Conservation (phyloP, 2,329 filamentous ascomycete species). For the Akanthomyces uredinophilus region DNA sequence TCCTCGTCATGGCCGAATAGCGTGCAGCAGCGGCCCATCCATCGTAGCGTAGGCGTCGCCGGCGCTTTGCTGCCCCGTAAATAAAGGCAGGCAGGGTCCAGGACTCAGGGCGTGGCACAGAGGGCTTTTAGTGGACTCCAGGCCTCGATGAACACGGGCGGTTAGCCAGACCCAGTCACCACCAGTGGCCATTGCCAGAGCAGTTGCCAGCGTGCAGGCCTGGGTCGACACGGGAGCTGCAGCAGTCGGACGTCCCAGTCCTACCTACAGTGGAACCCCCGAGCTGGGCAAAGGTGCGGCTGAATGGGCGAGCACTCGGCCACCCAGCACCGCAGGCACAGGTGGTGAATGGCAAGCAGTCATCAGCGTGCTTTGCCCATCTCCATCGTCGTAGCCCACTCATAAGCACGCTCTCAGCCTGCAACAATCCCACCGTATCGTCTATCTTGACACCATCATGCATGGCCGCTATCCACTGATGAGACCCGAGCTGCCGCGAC, state of each 20-base stretch:
- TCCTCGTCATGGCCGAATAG: too few species aligned
- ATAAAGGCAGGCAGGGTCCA: too few species aligned
- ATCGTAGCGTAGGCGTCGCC: too few species aligned
- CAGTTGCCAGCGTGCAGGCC: neutral
- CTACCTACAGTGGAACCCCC: neutral
- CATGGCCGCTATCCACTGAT: neutral
- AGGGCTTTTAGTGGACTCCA: neutral
- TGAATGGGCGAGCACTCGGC: neutral
- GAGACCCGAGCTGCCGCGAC: neutral
- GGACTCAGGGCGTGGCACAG: neutral
- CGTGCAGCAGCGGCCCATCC: too few species aligned
- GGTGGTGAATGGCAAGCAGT: too few species aligned
- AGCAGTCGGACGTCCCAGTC: neutral
- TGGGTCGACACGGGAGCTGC: neutral
- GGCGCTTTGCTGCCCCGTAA: neutral
- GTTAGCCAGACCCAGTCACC: neutral
- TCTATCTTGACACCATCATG: neutral
- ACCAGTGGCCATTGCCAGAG: too few species aligned
- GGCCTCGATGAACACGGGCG: neutral
- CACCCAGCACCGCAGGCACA: too few species aligned
- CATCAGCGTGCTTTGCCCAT: too few species aligned
- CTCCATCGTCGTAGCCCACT: too few species aligned
- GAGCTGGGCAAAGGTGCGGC: too few species aligned
- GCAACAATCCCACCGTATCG: too few species aligned
- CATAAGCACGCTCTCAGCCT: too few species aligned